Conservation (phyloP, 139 green algal species). For the Tetradesmus lagerheimii region DNA sequence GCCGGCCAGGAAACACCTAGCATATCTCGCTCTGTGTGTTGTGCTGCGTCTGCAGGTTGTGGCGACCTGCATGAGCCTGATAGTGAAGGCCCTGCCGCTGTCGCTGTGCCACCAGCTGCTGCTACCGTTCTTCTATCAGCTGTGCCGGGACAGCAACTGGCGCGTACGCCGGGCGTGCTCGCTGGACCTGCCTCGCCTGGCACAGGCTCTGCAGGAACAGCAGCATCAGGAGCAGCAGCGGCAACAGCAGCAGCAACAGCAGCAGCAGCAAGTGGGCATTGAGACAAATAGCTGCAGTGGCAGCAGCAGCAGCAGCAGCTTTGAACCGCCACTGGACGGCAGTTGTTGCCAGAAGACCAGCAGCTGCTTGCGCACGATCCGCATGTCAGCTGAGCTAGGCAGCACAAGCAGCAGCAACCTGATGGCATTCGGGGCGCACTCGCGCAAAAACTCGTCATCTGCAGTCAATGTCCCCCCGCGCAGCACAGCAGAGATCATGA, state of each 20-base stretch:
- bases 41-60: constrained; percentile 14
- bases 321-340: background rate
- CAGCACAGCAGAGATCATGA: constrained; percentile 34
- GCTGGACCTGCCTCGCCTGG: constrained; percentile 39
- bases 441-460: background rate
- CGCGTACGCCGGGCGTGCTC: constrained; percentile 39
- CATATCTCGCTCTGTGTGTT: background rate
- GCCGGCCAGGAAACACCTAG: no score
- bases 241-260: background rate
- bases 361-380: constrained; percentile 14
- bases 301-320: constrained; percentile 13
- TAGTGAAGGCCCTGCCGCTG: constrained; percentile 27
- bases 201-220: constrained; percentile 32
- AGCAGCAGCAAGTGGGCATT: no score
- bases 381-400: background rate
- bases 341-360: constrained; percentile 29
- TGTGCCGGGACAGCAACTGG: constrained; percentile 47
- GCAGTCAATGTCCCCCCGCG: background rate
- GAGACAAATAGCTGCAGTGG: background rate
- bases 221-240: constrained; percentile 37
- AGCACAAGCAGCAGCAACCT: constrained; percentile 6
- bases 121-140: constrained; percentile 46
- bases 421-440: background rate
- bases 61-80: constrained; percentile 40
- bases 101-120: constrained; percentile 22